phyloP scores from a whole-genome alignment of 768 basidiomycete genomes.

The Mycena olivaceomarginata region DNA sequence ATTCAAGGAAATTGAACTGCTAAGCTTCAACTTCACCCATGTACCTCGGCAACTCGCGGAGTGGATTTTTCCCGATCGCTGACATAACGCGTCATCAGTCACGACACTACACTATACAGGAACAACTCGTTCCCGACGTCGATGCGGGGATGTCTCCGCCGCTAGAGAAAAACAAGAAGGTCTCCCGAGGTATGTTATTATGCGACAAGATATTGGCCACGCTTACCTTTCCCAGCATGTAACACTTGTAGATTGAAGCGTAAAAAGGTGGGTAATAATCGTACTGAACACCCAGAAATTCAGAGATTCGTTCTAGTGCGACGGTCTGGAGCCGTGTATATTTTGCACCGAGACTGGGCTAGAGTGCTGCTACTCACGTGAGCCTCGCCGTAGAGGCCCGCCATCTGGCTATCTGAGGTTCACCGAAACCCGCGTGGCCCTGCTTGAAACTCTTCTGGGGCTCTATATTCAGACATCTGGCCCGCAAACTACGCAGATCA shows the following conservation, averaged over 20 bases:
- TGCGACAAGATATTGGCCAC: not conserved
- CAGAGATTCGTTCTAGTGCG: conserved; percentile 45
- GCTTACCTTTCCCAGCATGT: conserved; percentile 46
- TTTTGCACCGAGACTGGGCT: conserved; percentile 53
- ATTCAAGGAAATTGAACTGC: too few relatives aligned
- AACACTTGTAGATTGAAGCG: conserved; percentile 57
- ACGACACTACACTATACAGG: conserved; percentile 3
- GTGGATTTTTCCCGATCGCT: not conserved
- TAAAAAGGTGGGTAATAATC: conserved; percentile 48
- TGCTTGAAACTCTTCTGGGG: conserved; percentile 54
- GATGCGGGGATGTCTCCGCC: conserved; percentile 29
- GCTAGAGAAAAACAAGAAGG: conserved; percentile 46
- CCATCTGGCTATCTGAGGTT: conserved; percentile 55
- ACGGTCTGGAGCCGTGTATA: conserved; percentile 54
- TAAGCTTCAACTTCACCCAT: too few relatives aligned
- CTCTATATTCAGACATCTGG: conserved; percentile 43
- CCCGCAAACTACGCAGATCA: conserved; percentile 7
- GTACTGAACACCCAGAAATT: not conserved
- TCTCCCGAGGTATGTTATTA: conserved; percentile 45
- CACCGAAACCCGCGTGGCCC: conserved; percentile 52
- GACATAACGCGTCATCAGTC: not conserved
- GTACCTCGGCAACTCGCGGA: too few relatives aligned
- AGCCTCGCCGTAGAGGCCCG: conserved; percentile 53
- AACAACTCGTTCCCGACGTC: conserved; percentile 32
- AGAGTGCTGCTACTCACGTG: conserved; percentile 55